Base-by-base conservation (phyloP, 768 basidiomycete genomes). In the Kwoniella heveanensis region DNA sequence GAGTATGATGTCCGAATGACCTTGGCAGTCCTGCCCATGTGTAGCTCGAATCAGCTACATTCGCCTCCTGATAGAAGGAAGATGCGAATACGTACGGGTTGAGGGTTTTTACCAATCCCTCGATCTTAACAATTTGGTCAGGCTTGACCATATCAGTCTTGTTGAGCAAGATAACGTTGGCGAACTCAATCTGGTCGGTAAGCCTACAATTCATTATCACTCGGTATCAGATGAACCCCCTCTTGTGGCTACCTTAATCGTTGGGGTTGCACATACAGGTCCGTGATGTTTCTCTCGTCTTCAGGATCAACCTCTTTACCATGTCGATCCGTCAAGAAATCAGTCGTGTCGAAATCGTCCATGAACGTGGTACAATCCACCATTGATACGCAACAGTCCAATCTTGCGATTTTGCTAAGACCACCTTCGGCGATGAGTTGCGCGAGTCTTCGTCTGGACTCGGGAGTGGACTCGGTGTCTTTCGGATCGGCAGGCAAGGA, bases 111-210 rank as follows among this genome's bases (percentile, higher is more conserved):
- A 81, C 65, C 21, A 81, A 53, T 1, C 54, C 29, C 29, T 71
- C 64, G 52, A 78, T 70, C 22, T 64, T 69, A 1, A 54, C 62
- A 21, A 81, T 47, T 22, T 65, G 61, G 2, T 36, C 47, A 15
- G 65, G 21, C 8, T 25, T 50, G 48, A 77, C 74, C 44, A 76
- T 54, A 60, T 80, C 80, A 36, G 55, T 67, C 49, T 80, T 79
- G 70, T 79, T 80, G 63, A 80, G 49, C 22, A 79, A 48, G 61
- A 80, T 69, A 49, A 77, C 74, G 66, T 79, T 73, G 29, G 75
- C 74, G 49, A 81, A 81, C 52, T 81, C 80, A 67, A 81, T 66
- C 58, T 81, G 80, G 30, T 80, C 79, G 19, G 70, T 69, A 57
- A 77, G 57, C 17, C 73, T 75, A 30, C 17, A 9, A 19, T 10